Conservation (phyloP, 768 basidiomycete species). For the Pisolithus marmoratus region DNA sequence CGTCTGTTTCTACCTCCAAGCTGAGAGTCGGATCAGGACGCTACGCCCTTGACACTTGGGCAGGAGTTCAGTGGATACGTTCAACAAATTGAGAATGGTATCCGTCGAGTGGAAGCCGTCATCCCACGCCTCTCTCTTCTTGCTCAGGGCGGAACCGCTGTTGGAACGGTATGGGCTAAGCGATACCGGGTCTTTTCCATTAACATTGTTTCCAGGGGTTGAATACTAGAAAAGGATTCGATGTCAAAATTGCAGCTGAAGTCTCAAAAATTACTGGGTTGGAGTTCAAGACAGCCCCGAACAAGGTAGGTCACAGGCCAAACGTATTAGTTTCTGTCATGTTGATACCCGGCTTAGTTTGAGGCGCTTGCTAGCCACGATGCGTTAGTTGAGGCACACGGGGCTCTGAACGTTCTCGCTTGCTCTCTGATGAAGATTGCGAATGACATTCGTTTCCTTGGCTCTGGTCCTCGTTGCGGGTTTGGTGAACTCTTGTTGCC, state of each 20-base stretch:
- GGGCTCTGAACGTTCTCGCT: slow-evolving; percentile 94
- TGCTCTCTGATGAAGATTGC: slow-evolving; percentile 99
- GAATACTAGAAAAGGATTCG: slow-evolving; percentile 96
- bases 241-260: slow-evolving; percentile 88
- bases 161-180: slow-evolving; percentile 76
- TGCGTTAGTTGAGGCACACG: slow-evolving; percentile 95
- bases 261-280: slow-evolving; percentile 89
- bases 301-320: slow-evolving; percentile 61
- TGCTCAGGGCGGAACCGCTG: slow-evolving; percentile 97
- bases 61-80: slow-evolving; percentile 99
- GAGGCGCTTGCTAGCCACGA: slow-evolving; percentile 98
- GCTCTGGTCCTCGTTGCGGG: slow-evolving; percentile 95
- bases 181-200: slow-evolving; percentile 2
- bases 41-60: slow-evolving; percentile 93
- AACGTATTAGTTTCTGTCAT: neutral
- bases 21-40: slow-evolving; percentile 54
- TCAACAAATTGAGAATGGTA: slow-evolving; percentile 87
- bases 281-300: slow-evolving; percentile 93
- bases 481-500: slow-evolving; percentile 91
- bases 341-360: slow-evolving; percentile 50
- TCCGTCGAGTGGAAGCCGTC: slow-evolving; percentile 74
- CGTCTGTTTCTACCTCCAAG: neutral
- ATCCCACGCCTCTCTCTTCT: slow-evolving; percentile 83
- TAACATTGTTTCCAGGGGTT: slow-evolving; percentile 56
- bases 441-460: slow-evolving; percentile 97